Base-by-base conservation (phyloP, 805 yeast species). In the Candida boidinii region DNA sequence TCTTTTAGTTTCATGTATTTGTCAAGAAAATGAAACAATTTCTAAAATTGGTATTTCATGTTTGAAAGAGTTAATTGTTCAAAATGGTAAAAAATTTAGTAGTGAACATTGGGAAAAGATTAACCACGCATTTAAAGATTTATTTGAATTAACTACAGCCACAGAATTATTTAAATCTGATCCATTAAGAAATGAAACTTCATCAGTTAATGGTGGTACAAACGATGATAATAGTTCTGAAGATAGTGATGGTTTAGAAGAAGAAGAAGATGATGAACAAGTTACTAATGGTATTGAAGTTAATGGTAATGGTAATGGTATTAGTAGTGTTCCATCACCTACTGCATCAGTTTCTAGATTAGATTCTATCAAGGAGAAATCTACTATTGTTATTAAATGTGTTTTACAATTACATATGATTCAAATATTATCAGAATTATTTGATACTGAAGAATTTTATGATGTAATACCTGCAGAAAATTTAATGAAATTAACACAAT, bases 1-100 rank as follows among this genome's bases (percentile, higher is more conserved):
- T 14, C 65, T 94, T 32, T 58, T 92, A 36, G 76, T 78, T 2
- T 79, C 90, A 5, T 92, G 98, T 58, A 85, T 92, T 31, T 86
- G 95, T 46, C 98, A 92, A 56, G 96, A 88, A 46, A 90, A 92
- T 53, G 98, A 92, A 49, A 88, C 97, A 0, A 87, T 94, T 46
- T 94, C 96, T 0, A 70, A 95, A 46, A 90, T 90, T 43, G 99
- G 98, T 22, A 73, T 94, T 48, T 75, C 90, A 7, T 88, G 98
- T 53, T 66, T 92, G 37, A 80, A 82, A 44, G 82, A 79, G 42
- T 64, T 92, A 39, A 69, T 92, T 36, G 58, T 78, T n/a, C 81
- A 81, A 41, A 94, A 92, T 51, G 72, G 78, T 43, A 45, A 56
- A 7, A 76, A 74, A 46, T 85, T 92, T 49, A 53, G 58, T 15